Base-by-base conservation (phyloP, 371 early-diverging fungal species). In the Zychaea mexicana region DNA sequence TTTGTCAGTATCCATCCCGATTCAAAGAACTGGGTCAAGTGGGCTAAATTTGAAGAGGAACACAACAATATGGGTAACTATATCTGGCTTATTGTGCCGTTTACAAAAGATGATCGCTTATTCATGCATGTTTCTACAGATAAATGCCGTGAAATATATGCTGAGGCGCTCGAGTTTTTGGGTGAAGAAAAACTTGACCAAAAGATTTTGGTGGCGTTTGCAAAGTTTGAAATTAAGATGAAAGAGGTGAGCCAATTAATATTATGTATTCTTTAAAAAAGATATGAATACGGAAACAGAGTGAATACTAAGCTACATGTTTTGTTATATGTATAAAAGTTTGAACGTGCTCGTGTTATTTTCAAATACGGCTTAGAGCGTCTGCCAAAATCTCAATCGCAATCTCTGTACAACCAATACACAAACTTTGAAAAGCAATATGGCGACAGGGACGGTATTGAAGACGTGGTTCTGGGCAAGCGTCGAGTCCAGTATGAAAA, bases 381-480 rank as follows among this genome's bases (percentile, higher is more conserved):
- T 36, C 83, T 97, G 26, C 93, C 96, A 7, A 88, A 92, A 64
- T 86, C 87, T 17, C 89, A 88, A 71, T 88, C 93, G 1, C 90
- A 94, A 77, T 87, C 93, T 26, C 79, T 97, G 31, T 92, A 95
- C 77, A 94, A 94, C 64, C 92, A 92, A 72, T 98, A 98, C 74
- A 87, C 94, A 12, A 90, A 91, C 63, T 98, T 98, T 71, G 98
- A 98, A 78, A 97, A 98, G 74, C 96, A 96, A 73, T 90, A 85
- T 70, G 99, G 99, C 36, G 92, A 88, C 52, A 83, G 83, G 64
- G 89, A 91, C 17, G 95, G 90, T 15, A 94, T 96, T 57, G 98
- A 98, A 71, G 85, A 88, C 61, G 97, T 96, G 2, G 92, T 98
- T 4, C 77, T 92, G 24, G 84, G 86, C 47, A 96, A 96, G 76